Evolutionary conservation across 257 asterid species (phyloP).

Genomic region (Solanum boliviense): DNA sequence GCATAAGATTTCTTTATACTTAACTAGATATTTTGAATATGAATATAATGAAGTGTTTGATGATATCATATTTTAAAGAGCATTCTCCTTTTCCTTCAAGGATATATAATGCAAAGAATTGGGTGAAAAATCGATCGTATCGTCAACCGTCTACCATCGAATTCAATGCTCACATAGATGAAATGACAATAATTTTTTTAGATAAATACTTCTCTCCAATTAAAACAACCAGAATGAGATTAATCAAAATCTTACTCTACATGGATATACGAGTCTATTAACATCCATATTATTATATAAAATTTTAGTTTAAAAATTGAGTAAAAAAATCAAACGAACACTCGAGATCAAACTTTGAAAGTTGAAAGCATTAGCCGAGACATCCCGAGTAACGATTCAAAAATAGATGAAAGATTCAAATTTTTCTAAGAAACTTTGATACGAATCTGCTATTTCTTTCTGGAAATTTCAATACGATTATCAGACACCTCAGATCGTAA

Average conservation of each 20-base stretch:
- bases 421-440: not conserved
- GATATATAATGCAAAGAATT: not conserved
- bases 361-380: not conserved
- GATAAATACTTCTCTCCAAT: not conserved
- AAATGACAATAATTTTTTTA: not conserved
- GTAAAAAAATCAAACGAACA: not conserved
- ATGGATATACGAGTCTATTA: too few relatives aligned
- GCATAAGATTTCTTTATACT: not conserved
- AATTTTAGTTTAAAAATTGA: too few relatives aligned
- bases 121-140: too few relatives aligned
- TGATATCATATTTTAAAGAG: not conserved
- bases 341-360: not conserved
- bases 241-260: too few relatives aligned
- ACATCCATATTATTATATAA: too few relatives aligned
- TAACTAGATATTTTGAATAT: rapidly evolving
- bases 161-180: not conserved
- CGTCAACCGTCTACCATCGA: too few relatives aligned
- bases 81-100: too few relatives aligned
- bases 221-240: too few relatives aligned
- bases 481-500: rapidly evolving
- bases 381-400: too few relatives aligned
- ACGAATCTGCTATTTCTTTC: rapidly evolving
- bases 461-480: rapidly evolving
- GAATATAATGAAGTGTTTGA: not conserved
- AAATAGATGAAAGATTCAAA: too few relatives aligned